Conservation (phyloP, 768 basidiomycete genomes). For the Serendipita sp. region DNA sequence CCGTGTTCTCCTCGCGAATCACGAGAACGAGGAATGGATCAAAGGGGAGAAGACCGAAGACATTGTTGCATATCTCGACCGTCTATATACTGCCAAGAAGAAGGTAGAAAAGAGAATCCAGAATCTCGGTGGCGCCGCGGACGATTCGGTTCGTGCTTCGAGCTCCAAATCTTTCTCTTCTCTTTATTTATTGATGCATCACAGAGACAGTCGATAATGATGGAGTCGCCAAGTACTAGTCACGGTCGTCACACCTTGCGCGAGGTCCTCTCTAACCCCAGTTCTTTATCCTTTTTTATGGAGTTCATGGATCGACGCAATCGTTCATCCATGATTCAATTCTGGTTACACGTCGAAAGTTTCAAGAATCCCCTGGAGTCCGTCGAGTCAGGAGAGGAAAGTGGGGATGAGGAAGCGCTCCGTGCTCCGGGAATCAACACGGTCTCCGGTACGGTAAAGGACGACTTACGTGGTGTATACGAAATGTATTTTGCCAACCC, state of each 20-base stretch:
- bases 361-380: constrained; percentile 93
- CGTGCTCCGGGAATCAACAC: constrained; percentile 24
- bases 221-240: background rate
- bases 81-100: constrained; percentile 77
- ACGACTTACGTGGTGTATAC: constrained; percentile 81
- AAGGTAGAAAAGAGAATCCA: constrained; percentile 76
- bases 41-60: constrained; percentile 73
- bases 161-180: background rate
- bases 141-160: constrained; percentile 35
- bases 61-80: constrained; percentile 70
- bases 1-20: constrained; percentile 55
- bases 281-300: constrained; percentile 88
- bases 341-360: constrained; percentile 94
- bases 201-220: constrained; percentile 9
- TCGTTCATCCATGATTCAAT: constrained; percentile 76
- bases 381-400: constrained; percentile 24
- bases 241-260: constrained; percentile 37
- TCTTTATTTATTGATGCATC: background rate
- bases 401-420: constrained; percentile 42
- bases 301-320: constrained; percentile 92
- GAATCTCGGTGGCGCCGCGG: constrained; percentile 48
- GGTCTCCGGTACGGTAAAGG: constrained; percentile 46
- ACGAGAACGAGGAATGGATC: constrained; percentile 80
- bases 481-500: constrained; percentile 67
- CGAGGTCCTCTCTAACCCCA: constrained; percentile 74